Conservation (phyloP, 2,329 filamentous ascomycete genomes). For the Pyrenophora seminiperda region DNA sequence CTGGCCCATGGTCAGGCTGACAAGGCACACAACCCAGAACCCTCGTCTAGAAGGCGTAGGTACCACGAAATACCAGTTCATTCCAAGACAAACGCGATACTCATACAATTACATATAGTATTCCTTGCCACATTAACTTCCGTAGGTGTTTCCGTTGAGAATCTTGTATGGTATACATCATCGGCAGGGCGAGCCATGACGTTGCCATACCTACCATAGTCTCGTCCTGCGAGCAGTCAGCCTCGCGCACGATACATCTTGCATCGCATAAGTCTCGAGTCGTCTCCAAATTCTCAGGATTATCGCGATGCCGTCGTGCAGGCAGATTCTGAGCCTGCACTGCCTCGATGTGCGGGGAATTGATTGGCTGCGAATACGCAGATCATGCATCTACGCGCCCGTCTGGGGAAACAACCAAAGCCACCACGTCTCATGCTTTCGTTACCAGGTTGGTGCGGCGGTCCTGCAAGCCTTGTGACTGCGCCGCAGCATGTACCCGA, state of each 20-base stretch:
- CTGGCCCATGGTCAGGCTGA: conserved; percentile 3
- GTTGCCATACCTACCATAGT: too few species aligned
- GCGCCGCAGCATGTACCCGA: conserved; percentile 12
- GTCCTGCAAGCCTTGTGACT: conserved; percentile 7
- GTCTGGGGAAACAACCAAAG: conserved; percentile 10
- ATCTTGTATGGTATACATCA: too few species aligned
- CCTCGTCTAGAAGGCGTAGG: not conserved
- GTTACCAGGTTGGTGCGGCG: conserved; percentile 2
- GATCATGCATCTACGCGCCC: conserved; percentile 1
- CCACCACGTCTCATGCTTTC: conserved; percentile 7
- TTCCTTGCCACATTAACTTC: too few species aligned
- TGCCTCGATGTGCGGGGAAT: not conserved
- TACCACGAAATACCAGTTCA: not conserved
- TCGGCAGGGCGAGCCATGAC: not conserved
- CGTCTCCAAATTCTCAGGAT: not conserved
- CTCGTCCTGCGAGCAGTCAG: not conserved
- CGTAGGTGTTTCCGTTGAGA: too few species aligned
- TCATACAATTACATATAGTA: not conserved
- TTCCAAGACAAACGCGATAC: not conserved
- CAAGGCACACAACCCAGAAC: not conserved
- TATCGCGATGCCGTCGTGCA: conserved; percentile 5
- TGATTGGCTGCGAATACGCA: conserved; percentile 12
- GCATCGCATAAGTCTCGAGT: not conserved
- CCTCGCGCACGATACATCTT: not conserved
- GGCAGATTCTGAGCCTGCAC: conserved; percentile 8